Conservation (phyloP, 441 rosid genomes). For the Bruguiera hainesii region DNA sequence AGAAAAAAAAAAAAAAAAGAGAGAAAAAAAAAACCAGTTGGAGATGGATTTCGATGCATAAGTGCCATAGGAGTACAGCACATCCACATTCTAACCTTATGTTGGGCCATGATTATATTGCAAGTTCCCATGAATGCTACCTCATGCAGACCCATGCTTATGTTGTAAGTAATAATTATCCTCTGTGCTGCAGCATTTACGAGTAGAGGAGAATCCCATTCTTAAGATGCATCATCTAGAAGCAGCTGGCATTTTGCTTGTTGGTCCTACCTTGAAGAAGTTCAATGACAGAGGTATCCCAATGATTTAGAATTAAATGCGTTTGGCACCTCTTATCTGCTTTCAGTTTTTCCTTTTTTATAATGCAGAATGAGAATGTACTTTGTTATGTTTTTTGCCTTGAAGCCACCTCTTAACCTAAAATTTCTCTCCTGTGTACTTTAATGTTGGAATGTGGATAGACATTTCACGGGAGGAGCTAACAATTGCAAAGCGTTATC, state of each 20-base stretch:
- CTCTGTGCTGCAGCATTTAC: conserved; percentile 72
- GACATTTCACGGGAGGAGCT: conserved; percentile 92
- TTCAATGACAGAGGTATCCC: conserved; percentile 92
- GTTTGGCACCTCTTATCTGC: not conserved
- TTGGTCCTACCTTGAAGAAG: conserved; percentile 93
- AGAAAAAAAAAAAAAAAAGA: no score
- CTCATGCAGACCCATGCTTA: no score
- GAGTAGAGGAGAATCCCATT: conserved; percentile 97
- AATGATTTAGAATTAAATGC: not conserved
- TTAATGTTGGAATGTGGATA: conserved; percentile 29
- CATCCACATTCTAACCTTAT: no score
- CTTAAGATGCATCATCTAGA: conserved; percentile 94
- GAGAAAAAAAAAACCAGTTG: not conserved
- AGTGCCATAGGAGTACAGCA: not conserved
- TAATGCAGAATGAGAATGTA: not conserved
- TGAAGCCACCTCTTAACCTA: not conserved
- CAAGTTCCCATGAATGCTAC: no score
- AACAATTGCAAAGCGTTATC: conserved; percentile 84
- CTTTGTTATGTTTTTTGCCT: conserved; percentile 11
- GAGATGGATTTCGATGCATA: conserved; percentile 1
- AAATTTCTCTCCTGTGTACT: conserved; percentile 7
- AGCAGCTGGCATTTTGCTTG: conserved; percentile 94
- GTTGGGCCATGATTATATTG: no score
- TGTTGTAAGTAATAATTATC: not conserved
- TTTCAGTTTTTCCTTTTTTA: not conserved